phyloP scores from a whole-genome alignment of 192 early-diverging fungal species.

The Lobosporangium transversale region DNA sequence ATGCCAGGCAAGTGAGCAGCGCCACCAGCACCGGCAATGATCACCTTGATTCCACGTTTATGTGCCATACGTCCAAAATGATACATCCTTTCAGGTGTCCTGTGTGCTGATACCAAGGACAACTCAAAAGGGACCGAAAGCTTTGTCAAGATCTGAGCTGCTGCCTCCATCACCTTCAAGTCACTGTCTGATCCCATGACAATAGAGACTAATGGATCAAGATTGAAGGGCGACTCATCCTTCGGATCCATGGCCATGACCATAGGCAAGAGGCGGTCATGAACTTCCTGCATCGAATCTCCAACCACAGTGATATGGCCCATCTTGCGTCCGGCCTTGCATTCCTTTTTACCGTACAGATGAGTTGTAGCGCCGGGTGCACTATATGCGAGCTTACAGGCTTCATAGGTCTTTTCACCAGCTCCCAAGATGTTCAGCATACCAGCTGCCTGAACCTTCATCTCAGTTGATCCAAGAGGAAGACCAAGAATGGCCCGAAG shows the following conservation, averaged over 20 bases:
- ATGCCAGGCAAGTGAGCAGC: constrained; percentile 99
- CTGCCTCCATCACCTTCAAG: constrained; percentile 92
- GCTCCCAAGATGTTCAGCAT: constrained; percentile 98
- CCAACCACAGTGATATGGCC: constrained; percentile 96
- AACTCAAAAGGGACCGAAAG: constrained; percentile 96
- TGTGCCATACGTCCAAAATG: constrained; percentile 91
- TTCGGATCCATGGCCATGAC: constrained; percentile 69
- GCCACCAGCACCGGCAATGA: constrained; percentile 98
- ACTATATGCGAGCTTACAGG: constrained; percentile 75
- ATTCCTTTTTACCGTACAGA: constrained; percentile 93
- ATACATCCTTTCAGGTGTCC: constrained; percentile 93
- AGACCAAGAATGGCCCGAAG: constrained; percentile 91
- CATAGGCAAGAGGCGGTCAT: constrained; percentile 68
- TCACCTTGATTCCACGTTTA: constrained; percentile 91
- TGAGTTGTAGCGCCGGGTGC: constrained; percentile 91
- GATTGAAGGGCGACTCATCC: constrained; percentile 58
- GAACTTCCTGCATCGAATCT: constrained; percentile 83
- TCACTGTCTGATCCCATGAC: constrained; percentile 99
- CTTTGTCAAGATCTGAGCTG: constrained; percentile 86
- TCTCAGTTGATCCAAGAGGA: constrained; percentile 84
- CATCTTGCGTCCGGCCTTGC: constrained; percentile 94
- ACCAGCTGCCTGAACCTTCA: constrained; percentile 90
- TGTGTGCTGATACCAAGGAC: constrained; percentile 97
- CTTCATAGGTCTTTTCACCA: constrained; percentile 65
- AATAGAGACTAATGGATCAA: constrained; percentile 88